Percentiles rank a stretch among this genome's conserved stretches.
phyloP scores from a whole-genome alignment of 1,284 basidiomycete genomes.

The Rhodotorula sp. region DNA sequence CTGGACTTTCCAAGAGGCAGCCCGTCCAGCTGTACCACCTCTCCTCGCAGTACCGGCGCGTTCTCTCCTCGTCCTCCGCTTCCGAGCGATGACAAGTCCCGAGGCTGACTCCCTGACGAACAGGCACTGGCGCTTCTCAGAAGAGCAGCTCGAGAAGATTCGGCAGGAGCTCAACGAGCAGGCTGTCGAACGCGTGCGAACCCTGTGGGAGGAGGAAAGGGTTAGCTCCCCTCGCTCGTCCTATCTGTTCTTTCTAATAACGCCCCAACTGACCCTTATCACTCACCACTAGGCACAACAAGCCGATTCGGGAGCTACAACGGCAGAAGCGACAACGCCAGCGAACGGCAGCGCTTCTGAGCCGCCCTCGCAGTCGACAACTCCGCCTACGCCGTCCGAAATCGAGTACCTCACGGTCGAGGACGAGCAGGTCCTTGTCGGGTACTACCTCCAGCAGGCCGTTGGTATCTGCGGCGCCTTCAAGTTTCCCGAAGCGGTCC shows the following conservation, averaged over 20 bases:
- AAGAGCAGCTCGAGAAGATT: slow-evolving; percentile 59
- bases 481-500: slow-evolving; percentile 85
- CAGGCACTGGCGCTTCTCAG: slow-evolving; percentile 77
- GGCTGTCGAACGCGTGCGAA: slow-evolving; percentile 69
- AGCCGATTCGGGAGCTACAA: slow-evolving; percentile 37
- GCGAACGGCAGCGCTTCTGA: background rate
- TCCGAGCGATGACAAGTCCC: background rate
- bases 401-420: slow-evolving; percentile 73
- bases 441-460: slow-evolving; percentile 86
- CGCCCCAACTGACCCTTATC: background rate
- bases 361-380: slow-evolving; percentile 5
- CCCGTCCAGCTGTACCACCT: slow-evolving; percentile 65
- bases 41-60: slow-evolving; percentile 74
- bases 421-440: slow-evolving; percentile 86
- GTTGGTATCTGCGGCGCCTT: slow-evolving; percentile 78
- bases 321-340: background rate
- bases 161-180: slow-evolving; percentile 67
- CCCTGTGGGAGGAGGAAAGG: slow-evolving; percentile 76
- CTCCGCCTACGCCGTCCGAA: slow-evolving; percentile 48
- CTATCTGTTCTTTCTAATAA: background rate
- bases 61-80: background rate
- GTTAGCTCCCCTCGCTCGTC: slow-evolving; percentile 54
- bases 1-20: no score
- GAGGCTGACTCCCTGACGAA: background rate
- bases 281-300: slow-evolving; percentile 19